Base-by-base conservation (phyloP, 2,329 filamentous ascomycete species). In the Trichothecium roseum region DNA sequence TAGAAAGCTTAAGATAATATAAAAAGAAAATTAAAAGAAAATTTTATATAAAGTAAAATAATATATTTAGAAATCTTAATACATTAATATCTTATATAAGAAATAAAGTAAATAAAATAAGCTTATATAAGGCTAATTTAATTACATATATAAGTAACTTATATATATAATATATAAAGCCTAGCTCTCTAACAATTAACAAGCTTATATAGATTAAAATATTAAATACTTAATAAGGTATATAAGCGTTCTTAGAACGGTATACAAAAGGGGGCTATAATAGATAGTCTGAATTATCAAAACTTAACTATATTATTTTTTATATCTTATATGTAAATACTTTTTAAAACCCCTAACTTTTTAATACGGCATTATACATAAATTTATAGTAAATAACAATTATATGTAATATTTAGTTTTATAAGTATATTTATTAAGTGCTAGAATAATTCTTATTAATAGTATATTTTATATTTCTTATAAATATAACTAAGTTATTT, bases 1-100 rank as follows among this genome's bases (percentile, higher is more conserved):
- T 18, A 26, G 18, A 32, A 26, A 28, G 8, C 15, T 35, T 4
- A 14, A 31, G 6, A 14, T 15, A 14, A 4, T 16, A 15, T 14
- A 31, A 29, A 16, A 28, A 8, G 18, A 10, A 14, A 4, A 31
- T 7, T 33, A 24, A 5, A n/a, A 18, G 30, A 28, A 36, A 27
- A 37, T 26, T 37, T 12, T 33, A 33, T n/a, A n/a, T n/a, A n/a
- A 33, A 18, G 9, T 6, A 8, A 18, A 33, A 9, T 33, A 8
- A 33, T 9, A 8, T 10, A 33, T 17, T 12, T 33, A 8, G 9
- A 9, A 17, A 9, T 33, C 18, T 33, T 20, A 33, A 8, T 20
- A 4, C 24, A 12, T 20, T 33, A 33, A 20, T 33, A 18, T 33
- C 12, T 13, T 20, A 13, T 13, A 24, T 33, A 3, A 31, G 12